Conservation (phyloP, 768 basidiomycete species). For the Kondoa subrosea region DNA sequence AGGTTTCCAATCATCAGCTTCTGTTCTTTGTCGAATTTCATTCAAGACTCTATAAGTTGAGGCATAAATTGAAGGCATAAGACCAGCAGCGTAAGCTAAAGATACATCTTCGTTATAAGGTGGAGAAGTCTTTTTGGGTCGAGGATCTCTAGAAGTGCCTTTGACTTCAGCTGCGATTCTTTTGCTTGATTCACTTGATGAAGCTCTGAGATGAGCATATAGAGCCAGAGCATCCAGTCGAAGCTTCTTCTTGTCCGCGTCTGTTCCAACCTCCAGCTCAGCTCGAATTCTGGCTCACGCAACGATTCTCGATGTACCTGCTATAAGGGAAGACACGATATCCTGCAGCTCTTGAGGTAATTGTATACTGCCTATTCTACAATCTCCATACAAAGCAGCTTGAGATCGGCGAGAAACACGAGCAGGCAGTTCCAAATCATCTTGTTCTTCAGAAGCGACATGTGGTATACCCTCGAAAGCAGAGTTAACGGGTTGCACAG, state of each 20-base stretch:
- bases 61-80: conserved; percentile 71
- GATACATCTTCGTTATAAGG: conserved; percentile 52
- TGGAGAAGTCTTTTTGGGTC: conserved; percentile 19
- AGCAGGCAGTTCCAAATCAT: background rate
- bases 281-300: background rate
- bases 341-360: conserved; percentile 16
- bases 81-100: conserved; percentile 66
- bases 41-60: conserved; percentile 58
- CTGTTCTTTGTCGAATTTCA: conserved; percentile 49
- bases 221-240: conserved; percentile 49
- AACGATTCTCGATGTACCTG: too few relatives aligned
- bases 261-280: background rate
- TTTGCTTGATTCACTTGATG: conserved; percentile 10
- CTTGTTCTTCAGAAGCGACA: too few relatives aligned
- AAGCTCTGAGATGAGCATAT: conserved; percentile 46
- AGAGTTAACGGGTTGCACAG: background rate
- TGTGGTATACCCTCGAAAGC: too few relatives aligned
- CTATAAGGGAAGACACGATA: conserved; percentile 9
- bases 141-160: conserved; percentile 7
- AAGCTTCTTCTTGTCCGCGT: conserved; percentile 37
- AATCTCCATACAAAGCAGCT: background rate
- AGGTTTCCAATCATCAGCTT: conserved; percentile 38
- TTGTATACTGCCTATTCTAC: conserved; percentile 13
- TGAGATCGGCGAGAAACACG: background rate
- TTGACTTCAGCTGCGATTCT: conserved; percentile 11